Percentiles rank a stretch among this genome's conserved stretches.
Conservation (phyloP, 164 flowering plant genomes). For the Chimonanthus salicifolius region DNA sequence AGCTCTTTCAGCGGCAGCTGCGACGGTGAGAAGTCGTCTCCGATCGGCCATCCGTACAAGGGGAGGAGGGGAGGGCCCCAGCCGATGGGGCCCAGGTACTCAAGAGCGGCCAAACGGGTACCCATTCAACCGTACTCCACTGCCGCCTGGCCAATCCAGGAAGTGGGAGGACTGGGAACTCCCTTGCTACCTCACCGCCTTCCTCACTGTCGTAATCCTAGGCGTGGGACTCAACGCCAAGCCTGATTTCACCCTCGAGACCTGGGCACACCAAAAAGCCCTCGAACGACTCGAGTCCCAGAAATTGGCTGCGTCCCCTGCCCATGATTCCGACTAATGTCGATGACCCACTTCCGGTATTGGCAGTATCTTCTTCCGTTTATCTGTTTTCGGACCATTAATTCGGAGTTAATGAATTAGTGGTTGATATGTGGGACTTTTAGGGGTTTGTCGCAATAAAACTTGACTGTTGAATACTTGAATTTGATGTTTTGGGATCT, state of each 20-base stretch:
- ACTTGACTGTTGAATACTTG: neutral
- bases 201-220: constrained; percentile 88
- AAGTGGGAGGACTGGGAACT: constrained; percentile 99
- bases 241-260: constrained; percentile 96
- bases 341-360: neutral
- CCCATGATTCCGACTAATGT: constrained; percentile 7
- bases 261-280: constrained; percentile 97
- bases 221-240: constrained; percentile 97
- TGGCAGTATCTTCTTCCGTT: neutral
- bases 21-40: constrained; percentile 58
- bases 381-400: neutral
- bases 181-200: constrained; percentile 92
- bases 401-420: neutral
- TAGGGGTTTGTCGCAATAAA: neutral
- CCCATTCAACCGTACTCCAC: constrained; percentile 76
- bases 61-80: constrained; percentile 47
- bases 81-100: constrained; percentile 80
- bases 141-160: constrained; percentile 72
- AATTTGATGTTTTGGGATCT: neutral
- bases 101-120: constrained; percentile 91
- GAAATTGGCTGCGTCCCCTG: constrained; percentile 14
- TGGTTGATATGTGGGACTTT: neutral
- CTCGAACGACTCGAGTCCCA: constrained; percentile 68
- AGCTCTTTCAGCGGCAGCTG: constrained; percentile 18
- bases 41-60: constrained; percentile 41